Evolutionary conservation across 306 rosid species (phyloP), one percentile per base, ranked within the genome.

Genomic region (Psophocarpus tetragonolobus): DNA sequence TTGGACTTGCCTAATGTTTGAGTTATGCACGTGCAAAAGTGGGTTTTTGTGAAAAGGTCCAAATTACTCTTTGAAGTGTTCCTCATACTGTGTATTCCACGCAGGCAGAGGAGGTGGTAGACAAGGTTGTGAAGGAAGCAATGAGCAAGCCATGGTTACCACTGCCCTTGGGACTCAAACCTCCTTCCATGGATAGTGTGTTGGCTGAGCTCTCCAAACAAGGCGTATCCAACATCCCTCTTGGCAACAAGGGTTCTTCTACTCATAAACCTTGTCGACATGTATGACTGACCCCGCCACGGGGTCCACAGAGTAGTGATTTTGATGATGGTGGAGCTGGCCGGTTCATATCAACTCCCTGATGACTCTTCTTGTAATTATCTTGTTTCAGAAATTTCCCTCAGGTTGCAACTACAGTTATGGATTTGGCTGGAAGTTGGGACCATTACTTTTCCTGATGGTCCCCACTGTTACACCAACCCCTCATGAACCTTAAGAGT

Each of bases 121-220:
- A 92, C 89, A 88, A 80, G 77, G 90, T 86, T 44, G 90, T 94
- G 77, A 92, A 84, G 76, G 98, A 94, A 71, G 98, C 95, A 86
- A 94, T 94, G 8, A 89, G 33, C 90, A 92, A 92, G 84, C 98
- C 98, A 79, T 92, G 98, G 98, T 79, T 92, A 44, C 98, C 98
- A 4, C 79, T 92, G 33, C 98, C 98, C 6, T 78, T 94, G 36
- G 98, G 99, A 33, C 94, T 96, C 3, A 96, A 96, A 68, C 93
- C 97, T 53, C 99, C 99, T 58, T 96, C 97, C 27, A 84, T 90
- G 0, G 99, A 92, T 18, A 82, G 88, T 75, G 97, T 96, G 1
- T 81, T 92, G 66, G 78, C 85, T 56, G 99, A 96, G 76, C 97
- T 96, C 58, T 84, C 94, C 35, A 87, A 78, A 79, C 91, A 90